A percentile compares a stretch with the other conserved stretches of the same genome.
phyloP scores from a whole-genome alignment of 495 filamentous ascomycete genomes.

The Penicillium argentinense region DNA sequence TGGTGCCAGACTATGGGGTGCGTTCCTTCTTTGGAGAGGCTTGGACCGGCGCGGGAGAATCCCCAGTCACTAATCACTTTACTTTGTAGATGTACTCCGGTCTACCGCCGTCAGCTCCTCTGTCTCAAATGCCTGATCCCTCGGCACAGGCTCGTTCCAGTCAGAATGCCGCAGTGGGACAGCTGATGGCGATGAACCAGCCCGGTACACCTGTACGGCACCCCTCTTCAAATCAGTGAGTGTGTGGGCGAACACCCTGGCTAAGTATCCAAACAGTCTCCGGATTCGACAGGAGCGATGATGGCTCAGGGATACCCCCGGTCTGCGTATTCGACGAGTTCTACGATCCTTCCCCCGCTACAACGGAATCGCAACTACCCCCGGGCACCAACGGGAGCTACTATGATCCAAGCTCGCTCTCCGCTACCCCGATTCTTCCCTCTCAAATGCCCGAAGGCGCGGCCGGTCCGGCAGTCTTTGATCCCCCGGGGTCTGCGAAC shows the following conservation, averaged over 20 bases:
- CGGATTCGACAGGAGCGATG: constrained; percentile 43
- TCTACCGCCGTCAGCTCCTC: constrained; percentile 31
- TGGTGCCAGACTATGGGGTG: constrained; percentile 46
- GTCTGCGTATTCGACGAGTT: constrained; percentile 32
- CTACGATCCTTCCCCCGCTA: constrained; percentile 41
- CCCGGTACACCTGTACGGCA: constrained; percentile 47
- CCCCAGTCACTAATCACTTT: background rate
- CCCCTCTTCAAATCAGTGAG: constrained; percentile 29
- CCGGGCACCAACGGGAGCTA: constrained; percentile 34
- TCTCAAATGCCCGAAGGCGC: constrained; percentile 40
- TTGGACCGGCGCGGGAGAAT: background rate
- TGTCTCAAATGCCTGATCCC: constrained; percentile 43
- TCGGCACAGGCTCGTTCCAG: constrained; percentile 34
- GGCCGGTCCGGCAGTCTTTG: constrained; percentile 28
- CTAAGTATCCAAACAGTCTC: constrained; percentile 35
- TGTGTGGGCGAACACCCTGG: constrained; percentile 24
- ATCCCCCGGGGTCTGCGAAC: constrained; percentile 33
- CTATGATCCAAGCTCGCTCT: constrained; percentile 37
- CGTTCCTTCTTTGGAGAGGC: constrained; percentile 25
- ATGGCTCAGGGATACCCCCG: constrained; percentile 42
- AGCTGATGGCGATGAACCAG: constrained; percentile 42
- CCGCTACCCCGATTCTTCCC: constrained; percentile 40
- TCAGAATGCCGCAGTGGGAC: constrained; percentile 44
- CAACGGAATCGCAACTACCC: constrained; percentile 38
- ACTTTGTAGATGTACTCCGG: constrained; percentile 38